These are phyloP conservation scores for Chionographis japonica DNA, from an alignment of 106 monocot species.

Conservation along the genomic window DNA sequence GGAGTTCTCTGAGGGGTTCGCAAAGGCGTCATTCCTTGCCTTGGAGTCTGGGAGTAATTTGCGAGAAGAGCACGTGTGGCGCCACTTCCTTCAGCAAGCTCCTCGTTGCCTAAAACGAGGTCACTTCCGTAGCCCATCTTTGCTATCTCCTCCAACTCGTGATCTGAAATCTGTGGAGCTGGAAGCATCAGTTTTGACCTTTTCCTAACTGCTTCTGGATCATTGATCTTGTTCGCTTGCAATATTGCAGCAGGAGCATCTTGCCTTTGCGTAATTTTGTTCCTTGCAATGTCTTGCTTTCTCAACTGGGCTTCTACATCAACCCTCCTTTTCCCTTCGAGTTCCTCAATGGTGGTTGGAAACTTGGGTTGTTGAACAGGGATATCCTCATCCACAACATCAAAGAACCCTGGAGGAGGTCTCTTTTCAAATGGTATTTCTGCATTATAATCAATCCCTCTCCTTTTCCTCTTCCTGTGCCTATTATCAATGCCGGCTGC, in stretches of 20 bases:
- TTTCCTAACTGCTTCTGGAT: conserved; percentile 92
- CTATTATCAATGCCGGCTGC: conserved; percentile 90
- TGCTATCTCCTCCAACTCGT: conserved; percentile 90
- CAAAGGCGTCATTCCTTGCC: conserved; percentile 60
- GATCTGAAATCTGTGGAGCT: conserved; percentile 92
- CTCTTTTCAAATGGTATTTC: conserved; percentile 99
- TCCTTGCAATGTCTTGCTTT: conserved; percentile 92
- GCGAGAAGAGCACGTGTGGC: conserved; percentile 85
- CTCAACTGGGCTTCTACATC: conserved; percentile 87
- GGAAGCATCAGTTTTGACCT: conserved; percentile 95
- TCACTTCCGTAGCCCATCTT: conserved; percentile 93
- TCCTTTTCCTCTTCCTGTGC: conserved; percentile 80
- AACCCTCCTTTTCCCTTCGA: conserved; percentile 90
- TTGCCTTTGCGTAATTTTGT: conserved; percentile 87
- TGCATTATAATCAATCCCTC: conserved; percentile 94
- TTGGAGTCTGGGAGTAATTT: conserved; percentile 93
- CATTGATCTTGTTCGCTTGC: conserved; percentile 94
- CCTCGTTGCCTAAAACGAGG: conserved; percentile 53
- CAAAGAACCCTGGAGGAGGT: conserved; percentile 94
- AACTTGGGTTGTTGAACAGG: conserved; percentile 54
- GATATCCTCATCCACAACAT: conserved; percentile 75
- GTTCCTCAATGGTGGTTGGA: conserved; percentile 92
- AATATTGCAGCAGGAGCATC: conserved; percentile 91
- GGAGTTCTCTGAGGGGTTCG: conserved; percentile 96
- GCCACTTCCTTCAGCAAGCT: conserved; percentile 71